Evolutionary conservation across 148 eudicot genomes (phyloP).

Genomic region (Silene latifolia): DNA sequence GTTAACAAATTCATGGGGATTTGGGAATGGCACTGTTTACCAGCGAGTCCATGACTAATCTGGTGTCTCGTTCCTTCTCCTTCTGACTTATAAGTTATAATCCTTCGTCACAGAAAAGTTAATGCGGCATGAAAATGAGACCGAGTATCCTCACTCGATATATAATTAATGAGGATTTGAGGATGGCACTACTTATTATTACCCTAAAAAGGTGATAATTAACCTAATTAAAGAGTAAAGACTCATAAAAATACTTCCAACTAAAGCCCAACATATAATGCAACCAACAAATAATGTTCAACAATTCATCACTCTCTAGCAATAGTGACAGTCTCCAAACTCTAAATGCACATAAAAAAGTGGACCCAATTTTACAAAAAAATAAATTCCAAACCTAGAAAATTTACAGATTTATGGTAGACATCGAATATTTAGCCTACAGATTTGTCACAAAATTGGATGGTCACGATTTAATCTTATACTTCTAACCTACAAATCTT

Average conservation of each 20-base stretch:
- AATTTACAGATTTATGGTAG: conserved; percentile 24
- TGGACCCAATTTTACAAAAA: conserved; percentile 14
- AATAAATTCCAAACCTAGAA: conserved; percentile 19
- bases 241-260: not conserved
- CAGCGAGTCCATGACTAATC: too few species aligned
- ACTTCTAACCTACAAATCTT: conserved; percentile 11
- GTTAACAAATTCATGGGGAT: not conserved
- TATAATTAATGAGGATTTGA: too few species aligned
- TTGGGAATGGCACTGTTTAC: too few species aligned
- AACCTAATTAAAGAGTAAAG: too few species aligned
- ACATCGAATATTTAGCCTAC: conserved; percentile 44
- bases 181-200: too few species aligned
- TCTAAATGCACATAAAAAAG: conserved; percentile 13
- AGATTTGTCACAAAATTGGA: conserved; percentile 29
- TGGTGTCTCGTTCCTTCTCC: too few species aligned
- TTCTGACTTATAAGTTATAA: too few species aligned
- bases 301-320: not conserved
- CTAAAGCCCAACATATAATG: conserved; percentile 18
- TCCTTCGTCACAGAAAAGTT: too few species aligned
- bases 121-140: too few species aligned
- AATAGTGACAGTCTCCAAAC: not conserved
- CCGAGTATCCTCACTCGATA: too few species aligned
- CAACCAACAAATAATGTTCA: conserved; percentile 24
- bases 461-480: conserved; percentile 26
- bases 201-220: too few species aligned